Evolutionary conservation across 306 rosid species (phyloP).

Genomic region (Biancaea sappan): DNA sequence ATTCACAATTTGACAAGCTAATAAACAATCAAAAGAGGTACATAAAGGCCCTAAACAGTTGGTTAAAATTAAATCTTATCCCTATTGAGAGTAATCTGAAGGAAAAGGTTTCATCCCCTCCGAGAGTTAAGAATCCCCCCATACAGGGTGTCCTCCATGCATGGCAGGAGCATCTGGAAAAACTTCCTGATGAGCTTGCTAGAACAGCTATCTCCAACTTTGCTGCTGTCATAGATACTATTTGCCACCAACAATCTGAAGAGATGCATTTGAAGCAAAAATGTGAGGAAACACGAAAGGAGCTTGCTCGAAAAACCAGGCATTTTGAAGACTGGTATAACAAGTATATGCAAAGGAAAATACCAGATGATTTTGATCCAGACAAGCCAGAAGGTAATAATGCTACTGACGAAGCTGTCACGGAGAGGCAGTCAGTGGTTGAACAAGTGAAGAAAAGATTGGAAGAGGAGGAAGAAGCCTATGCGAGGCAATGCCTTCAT

Average conservation of each 20-base stretch:
- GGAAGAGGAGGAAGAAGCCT: constrained; percentile 54
- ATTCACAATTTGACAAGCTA: constrained; percentile 51
- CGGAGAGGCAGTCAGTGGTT: constrained; percentile 44
- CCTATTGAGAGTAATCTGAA: constrained; percentile 67
- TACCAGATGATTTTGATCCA: constrained; percentile 38
- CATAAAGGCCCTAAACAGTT: constrained; percentile 51
- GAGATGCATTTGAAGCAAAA: constrained; percentile 54
- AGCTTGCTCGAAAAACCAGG: constrained; percentile 49
- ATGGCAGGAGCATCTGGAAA: constrained; percentile 65
- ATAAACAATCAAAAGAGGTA: constrained; percentile 53
- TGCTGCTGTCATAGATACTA: constrained; percentile 50
- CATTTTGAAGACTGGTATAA: constrained; percentile 58
- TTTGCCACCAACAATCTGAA: constrained; percentile 50
- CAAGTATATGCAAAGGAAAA: constrained; percentile 47
- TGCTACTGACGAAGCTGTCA: constrained; percentile 27
- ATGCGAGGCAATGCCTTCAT: constrained; percentile 45
- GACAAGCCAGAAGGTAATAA: constrained; percentile 36
- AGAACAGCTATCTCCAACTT: constrained; percentile 55
- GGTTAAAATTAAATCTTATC: constrained; percentile 67
- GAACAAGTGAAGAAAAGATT: constrained; percentile 49
- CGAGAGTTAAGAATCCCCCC: constrained; percentile 53
- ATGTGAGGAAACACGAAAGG: constrained; percentile 61
- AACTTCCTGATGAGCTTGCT: constrained; percentile 60
- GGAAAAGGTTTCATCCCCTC: constrained; percentile 72
- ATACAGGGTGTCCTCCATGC: constrained; percentile 48